A percentile compares a stretch with the other conserved stretches of the same genome.
Evolutionary conservation across 305 asterid genomes (phyloP).

Genomic region (Euphrasia arctica): DNA sequence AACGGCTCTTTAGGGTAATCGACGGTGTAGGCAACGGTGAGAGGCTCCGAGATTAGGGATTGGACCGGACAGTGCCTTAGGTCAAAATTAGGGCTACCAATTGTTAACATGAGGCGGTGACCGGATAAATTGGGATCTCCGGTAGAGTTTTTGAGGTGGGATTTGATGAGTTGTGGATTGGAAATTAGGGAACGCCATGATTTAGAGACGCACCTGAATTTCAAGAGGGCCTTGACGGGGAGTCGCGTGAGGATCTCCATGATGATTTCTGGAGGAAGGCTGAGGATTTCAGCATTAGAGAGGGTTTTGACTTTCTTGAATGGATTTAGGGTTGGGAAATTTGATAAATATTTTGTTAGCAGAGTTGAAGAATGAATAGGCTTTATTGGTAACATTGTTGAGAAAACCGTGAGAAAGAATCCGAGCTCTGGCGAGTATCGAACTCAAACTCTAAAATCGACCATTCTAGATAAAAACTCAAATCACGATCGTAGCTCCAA

Average conservation of each 20-base stretch:
- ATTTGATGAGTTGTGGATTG: background rate
- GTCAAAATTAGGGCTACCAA: constrained; percentile 1
- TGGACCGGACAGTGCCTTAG: background rate
- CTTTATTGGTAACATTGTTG: no score
- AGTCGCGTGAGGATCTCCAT: background rate
- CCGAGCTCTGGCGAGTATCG: no score
- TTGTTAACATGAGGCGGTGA: background rate
- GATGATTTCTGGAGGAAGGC: background rate
- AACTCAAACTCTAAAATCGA: no score
- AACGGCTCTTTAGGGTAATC: constrained; percentile 39
- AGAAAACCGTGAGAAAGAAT: no score
- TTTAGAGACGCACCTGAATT: background rate
- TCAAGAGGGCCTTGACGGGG: constrained; percentile 1
- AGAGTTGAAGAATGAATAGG: no score
- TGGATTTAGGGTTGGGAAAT: background rate
- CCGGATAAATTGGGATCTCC: background rate
- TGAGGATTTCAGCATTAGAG: background rate
- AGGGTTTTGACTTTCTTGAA: background rate
- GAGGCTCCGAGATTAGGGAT: background rate
- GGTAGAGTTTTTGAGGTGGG: background rate
- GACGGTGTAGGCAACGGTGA: constrained; percentile 21
- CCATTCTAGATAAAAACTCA: no score
- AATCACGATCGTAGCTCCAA: no score
- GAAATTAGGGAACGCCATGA: background rate
- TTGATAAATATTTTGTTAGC: background rate